Base-by-base conservation (phyloP, 2,329 filamentous ascomycete genomes). In the Trichoderma sp. region DNA sequence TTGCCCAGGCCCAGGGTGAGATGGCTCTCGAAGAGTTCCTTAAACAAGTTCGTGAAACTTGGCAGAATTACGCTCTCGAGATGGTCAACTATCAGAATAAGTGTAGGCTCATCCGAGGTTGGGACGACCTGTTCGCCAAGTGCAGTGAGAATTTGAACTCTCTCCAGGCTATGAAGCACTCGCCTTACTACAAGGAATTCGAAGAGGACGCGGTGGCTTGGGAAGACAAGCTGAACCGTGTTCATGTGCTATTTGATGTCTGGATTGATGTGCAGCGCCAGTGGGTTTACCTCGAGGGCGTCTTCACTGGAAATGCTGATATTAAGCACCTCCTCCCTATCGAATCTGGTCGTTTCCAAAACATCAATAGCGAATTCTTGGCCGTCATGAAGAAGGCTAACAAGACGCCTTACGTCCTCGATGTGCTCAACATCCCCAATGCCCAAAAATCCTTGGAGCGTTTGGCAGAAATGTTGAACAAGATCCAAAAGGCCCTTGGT, bases 231-330 rank as follows among this genome's bases (percentile, higher is more conserved):
- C 86, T 99, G 30, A 99, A 98, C 79, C 90, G 96, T 56, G 94
- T 99, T 2, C 96, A 99, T 77, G 93, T 99, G 18, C 86, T 99
- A 11, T 99, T 99, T 76, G 96, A 99, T 79, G 94, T 99, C 18
- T 99, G 96, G 96, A 99, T 99, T 75, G 96, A 99, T 81, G 96
- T 99, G n/a, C 96, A 99, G 80, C 91, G 96, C 71, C 96, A 99
- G 82, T 99, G 96, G 96, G 96, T 99, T 8, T 99, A 99, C 79
- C 88, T 99, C 5, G 96, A 99, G 81, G 96, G 96, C 73, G 96
- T 99, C 39, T 99, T 99, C 78, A 97, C 95, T 1, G 96, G 96
- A 69, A 99, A 99, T 77, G 95, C 93, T 49, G 96, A 99, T 77
- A 99, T 99, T 84, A 99, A 98, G 81, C 95, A 98, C 79, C 85